Base-by-base conservation (phyloP, 2,329 filamentous ascomycete genomes). In the Cercospora sp. region DNA sequence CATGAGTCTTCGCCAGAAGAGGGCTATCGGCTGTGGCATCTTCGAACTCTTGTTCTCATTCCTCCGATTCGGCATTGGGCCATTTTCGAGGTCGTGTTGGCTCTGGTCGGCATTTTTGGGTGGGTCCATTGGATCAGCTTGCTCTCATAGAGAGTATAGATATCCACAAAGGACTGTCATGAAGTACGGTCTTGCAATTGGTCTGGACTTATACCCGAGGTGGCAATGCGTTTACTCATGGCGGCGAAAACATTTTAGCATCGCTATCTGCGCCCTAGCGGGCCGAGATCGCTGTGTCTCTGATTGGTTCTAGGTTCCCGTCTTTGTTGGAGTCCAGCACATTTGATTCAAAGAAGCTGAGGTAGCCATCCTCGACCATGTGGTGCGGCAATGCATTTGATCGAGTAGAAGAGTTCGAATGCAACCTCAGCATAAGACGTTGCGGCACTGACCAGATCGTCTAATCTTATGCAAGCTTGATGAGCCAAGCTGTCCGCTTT, bases 1-100 rank as follows among this genome's bases (percentile, higher is more conserved):
- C 40, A 67, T 42, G 5, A 67, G 31, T 48, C 53, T 64, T 20
- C 58, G 62, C 65, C 65, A 67, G 30, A 62, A 8, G 10, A 36
- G 60, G 4, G 12, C 23, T 5, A 58, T 1, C 7, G 9, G 13
- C 23, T n/a, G 59, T 26, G 36, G 59, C 59, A 23, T 42, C 2
- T 18, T 36, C 3, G 20, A 13, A 3, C 13, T 42, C 20, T 20
- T 61, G 31, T 3, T 16, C 9, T n/a, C 9, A 28, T 45, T 45
- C 36, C 12, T 48, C 12, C 3, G 18, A 36, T 6, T 60, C n/a
- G 18, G 33, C 30, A 20, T 23, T 13, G 31, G n/a, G 12, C 31
- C 36, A 45, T 16, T 28, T 18, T 61, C 59, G 26, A 30, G 26
- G 6, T 58, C 53, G 4, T n/a, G 10, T 4, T 28, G 53, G n/a